These are phyloP conservation scores for Gelatoporia subvermispora DNA, from an alignment of 768 basidiomycete genomes.

Conservation along the genomic window DNA sequence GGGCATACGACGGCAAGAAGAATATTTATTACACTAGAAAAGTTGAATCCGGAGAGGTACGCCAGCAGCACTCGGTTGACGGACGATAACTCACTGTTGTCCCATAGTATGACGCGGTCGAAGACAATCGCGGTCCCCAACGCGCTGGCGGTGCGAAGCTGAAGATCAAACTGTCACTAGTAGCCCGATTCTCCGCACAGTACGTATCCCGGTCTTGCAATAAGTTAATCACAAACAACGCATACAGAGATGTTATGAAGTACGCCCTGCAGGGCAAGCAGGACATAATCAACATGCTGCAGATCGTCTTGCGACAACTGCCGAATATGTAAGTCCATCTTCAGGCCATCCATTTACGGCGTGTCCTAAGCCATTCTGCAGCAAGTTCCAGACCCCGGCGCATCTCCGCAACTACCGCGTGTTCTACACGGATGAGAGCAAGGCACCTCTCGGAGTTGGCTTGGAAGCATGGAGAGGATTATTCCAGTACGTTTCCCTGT, in stretches of 20 bases:
- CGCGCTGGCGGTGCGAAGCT: not conserved
- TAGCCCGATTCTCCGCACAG: constrained; percentile 7
- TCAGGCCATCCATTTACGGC: not conserved
- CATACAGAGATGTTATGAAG: not conserved
- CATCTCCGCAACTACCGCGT: constrained; percentile 10
- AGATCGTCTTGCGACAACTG: constrained; percentile 15
- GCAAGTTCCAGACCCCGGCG: not conserved
- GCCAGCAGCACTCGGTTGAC: not conserved
- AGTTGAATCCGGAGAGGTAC: constrained; percentile 3
- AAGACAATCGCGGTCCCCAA: not conserved
- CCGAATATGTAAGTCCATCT: constrained; percentile 8
- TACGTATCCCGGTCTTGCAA: not conserved
- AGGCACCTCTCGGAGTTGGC: constrained; percentile 3
- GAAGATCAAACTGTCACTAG: constrained; percentile 6
- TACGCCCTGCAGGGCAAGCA: constrained; percentile 1
- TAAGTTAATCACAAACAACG: not conserved
- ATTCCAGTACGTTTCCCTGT: constrained; percentile 11
- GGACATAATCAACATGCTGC: constrained; percentile 12
- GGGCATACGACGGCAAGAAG: constrained; percentile 12
- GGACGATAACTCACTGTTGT: not conserved
- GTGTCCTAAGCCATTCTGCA: not conserved
- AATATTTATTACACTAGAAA: constrained; percentile 7
- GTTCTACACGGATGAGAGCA: constrained; percentile 4
- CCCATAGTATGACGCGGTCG: constrained; percentile 3
- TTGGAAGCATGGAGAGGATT: constrained; percentile 11